Evolutionary conservation across 2,329 filamentous ascomycete genomes (phyloP), one percentile per base, ranked within the genome.

Genomic region (Scolecobasidium constrictum): DNA sequence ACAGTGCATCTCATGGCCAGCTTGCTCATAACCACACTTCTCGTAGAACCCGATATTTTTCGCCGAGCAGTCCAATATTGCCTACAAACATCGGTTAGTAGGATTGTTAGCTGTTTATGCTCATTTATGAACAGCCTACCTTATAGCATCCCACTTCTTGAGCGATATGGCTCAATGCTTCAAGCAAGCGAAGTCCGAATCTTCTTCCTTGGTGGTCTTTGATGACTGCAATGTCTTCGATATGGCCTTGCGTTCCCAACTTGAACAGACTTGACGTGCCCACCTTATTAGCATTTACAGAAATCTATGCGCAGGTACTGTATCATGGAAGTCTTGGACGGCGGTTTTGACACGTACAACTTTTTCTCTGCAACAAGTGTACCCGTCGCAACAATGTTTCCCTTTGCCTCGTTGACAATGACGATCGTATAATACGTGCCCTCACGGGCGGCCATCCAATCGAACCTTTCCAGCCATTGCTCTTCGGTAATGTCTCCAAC

Each of bases 321-420:
- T n/a, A n/a, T n/a, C n/a, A n/a, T n/a, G n/a, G n/a, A n/a, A n/a
- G n/a, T n/a, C n/a, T n/a, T n/a, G n/a, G n/a, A n/a, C n/a, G n/a
- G n/a, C n/a, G n/a, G n/a, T n/a, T n/a, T n/a, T n/a, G n/a, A 11
- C 7, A 18, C 44, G 11, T 40, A 46, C 44, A 46, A 50, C 40
- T 52, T 53, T 38, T 46, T 43, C 42, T 52, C 51, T 15, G 50
- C 42, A 22, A 53, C 36, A 40, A 53, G 42, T 16, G 51, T 53
- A 4, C 51, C 51, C 5, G 47, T 49, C 15, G 42, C 48, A n/a
- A 52, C 49, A 13, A 52, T 45, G 19, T 15, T 44, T 2, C 35
- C 40, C 5, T 35, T 31, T 19, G 19, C 40, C 12, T 40, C 36
- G 13, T 38, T 28, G n/a, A 47, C 45, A 6, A 50, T 46, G 11